A percentile compares a stretch with the other conserved stretches of the same genome.
These are phyloP conservation scores for Dalechampia spathulata DNA, from an alignment of 441 rosid genomes.

Conservation along the genomic window DNA sequence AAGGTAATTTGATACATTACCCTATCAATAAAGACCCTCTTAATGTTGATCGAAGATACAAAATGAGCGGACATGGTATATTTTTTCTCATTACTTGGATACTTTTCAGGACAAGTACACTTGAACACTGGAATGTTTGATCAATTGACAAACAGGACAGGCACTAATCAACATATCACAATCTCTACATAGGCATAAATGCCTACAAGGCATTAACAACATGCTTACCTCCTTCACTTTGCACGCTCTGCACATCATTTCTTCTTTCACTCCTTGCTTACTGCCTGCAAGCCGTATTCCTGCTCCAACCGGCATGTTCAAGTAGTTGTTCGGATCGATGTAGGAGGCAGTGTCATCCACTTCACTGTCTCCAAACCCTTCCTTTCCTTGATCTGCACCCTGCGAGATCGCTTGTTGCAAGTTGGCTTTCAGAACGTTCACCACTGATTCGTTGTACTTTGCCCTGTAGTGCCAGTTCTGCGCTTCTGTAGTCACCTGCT, in stretches of 20 bases:
- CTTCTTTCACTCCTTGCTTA: constrained; percentile 23
- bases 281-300: constrained; percentile 20
- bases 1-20: too few relatives aligned
- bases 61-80: too few relatives aligned
- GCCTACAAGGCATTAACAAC: constrained; percentile 78
- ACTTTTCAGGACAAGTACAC: constrained; percentile 58
- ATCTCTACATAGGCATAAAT: constrained; percentile 70
- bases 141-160: constrained; percentile 77
- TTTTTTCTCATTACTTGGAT: too few relatives aligned
- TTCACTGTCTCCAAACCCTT: constrained; percentile 74
- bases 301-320: constrained; percentile 21
- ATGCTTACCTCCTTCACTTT: constrained; percentile 52
- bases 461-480: constrained; percentile 64
- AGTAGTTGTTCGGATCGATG: constrained; percentile 36
- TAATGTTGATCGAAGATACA: too few relatives aligned
- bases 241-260: constrained; percentile 60
- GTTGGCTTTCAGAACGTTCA: constrained; percentile 48
- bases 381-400: constrained; percentile 34
- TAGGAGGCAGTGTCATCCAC: constrained; percentile 62
- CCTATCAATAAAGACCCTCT: too few relatives aligned
- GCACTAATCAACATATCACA: constrained; percentile 46
- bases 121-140: constrained; percentile 49
- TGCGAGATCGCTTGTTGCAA: constrained; percentile 52
- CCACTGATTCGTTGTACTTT: constrained; percentile 55
- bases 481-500: constrained; percentile 44